phyloP scores from a whole-genome alignment of 257 asterid species.

The Solanum tarijense region DNA sequence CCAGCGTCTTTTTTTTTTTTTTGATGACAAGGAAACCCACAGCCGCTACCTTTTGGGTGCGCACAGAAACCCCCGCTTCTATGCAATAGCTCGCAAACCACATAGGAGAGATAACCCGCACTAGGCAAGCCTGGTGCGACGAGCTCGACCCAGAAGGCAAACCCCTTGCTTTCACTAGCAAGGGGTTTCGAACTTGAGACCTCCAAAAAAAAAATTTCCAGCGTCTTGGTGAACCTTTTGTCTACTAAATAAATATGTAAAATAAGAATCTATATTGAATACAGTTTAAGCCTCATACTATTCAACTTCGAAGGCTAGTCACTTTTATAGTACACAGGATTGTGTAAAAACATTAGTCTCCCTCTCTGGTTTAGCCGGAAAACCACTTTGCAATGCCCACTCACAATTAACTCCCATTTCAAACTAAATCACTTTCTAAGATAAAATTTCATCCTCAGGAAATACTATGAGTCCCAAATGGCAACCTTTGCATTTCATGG shows the following conservation, averaged over 20 bases:
- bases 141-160: too few relatives aligned
- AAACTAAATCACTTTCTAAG: neutral
- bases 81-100: too few relatives aligned
- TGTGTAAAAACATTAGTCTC: neutral
- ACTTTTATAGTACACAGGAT: neutral
- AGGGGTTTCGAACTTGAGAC: too few relatives aligned
- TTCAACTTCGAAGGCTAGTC: neutral
- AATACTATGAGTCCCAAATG: neutral
- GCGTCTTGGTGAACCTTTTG: neutral
- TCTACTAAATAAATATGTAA: neutral
- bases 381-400: neutral
- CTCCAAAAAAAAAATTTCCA: too few relatives aligned
- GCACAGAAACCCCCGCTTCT: too few relatives aligned
- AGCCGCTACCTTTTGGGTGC: too few relatives aligned
- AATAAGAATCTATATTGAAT: neutral
- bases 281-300: neutral
- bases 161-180: too few relatives aligned
- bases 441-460: neutral
- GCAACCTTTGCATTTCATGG: neutral
- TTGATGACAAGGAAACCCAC: too few relatives aligned
- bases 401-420: neutral
- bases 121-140: too few relatives aligned
- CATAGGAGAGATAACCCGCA: too few relatives aligned
- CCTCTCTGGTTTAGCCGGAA: neutral
- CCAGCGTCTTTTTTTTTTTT: too few relatives aligned